Conservation (phyloP, 2,329 filamentous ascomycete species). For the Colletotrichum sp. region DNA sequence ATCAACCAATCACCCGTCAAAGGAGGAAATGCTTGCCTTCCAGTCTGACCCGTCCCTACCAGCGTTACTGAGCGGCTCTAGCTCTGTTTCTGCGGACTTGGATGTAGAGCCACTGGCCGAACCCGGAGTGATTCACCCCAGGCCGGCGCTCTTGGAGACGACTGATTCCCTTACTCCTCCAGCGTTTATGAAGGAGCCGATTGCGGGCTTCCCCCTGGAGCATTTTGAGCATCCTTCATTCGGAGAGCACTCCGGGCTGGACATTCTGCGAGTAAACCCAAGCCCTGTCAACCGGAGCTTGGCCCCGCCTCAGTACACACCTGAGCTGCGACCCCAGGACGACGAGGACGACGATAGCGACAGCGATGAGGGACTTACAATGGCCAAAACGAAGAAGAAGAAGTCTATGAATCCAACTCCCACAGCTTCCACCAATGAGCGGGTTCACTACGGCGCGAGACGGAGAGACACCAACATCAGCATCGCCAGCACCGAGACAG, state of each 20-base stretch:
- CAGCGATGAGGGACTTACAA: constrained; percentile 59
- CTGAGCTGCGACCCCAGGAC: constrained; percentile 20
- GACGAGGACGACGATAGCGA: constrained; percentile 55
- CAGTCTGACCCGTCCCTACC: constrained; percentile 69
- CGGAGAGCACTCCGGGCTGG: constrained; percentile 26
- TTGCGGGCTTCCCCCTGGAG: constrained; percentile 51
- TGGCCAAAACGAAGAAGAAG: constrained; percentile 58
- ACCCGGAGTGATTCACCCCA: constrained; percentile 48
- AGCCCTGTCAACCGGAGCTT: neutral
- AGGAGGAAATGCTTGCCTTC: constrained; percentile 56
- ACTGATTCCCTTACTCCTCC: constrained; percentile 61
- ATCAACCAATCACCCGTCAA: constrained; percentile 39
- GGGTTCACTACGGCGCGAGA: constrained; percentile 41
- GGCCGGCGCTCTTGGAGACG: constrained; percentile 52
- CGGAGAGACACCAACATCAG: constrained; percentile 66
- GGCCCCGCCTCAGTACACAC: neutral
- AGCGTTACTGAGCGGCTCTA: constrained; percentile 66
- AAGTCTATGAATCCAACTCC: constrained; percentile 23
- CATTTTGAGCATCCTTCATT: constrained; percentile 27
- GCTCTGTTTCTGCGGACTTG: constrained; percentile 66
- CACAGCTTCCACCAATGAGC: constrained; percentile 13
- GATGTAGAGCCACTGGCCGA: constrained; percentile 64
- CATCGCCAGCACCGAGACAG: constrained; percentile 67
- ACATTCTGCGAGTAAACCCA: constrained; percentile 19
- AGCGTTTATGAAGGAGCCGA: constrained; percentile 51